A percentile compares a stretch with the other conserved stretches of the same genome.
Evolutionary conservation across 306 rosid genomes (phyloP).

Genomic region (Cucumis hystrix): DNA sequence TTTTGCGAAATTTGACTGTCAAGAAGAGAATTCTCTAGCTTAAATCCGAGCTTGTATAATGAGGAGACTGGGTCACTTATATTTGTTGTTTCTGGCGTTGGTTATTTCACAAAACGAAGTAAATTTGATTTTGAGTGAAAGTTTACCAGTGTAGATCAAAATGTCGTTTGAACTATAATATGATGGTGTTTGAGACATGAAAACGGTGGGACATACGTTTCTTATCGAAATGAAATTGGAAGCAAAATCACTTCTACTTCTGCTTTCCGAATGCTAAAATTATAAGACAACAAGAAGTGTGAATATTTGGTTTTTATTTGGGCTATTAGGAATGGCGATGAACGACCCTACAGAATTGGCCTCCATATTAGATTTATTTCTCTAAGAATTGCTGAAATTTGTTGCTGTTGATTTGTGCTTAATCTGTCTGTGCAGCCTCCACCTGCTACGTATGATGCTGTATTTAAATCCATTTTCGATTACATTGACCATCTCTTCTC

Average conservation of each 20-base stretch:
- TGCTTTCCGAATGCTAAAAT: background rate
- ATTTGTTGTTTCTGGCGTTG: background rate
- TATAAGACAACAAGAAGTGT: background rate
- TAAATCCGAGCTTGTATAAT: background rate
- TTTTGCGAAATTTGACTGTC: background rate
- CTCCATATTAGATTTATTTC: background rate
- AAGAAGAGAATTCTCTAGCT: background rate
- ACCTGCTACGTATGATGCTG: conserved; percentile 71
- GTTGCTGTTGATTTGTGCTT: background rate
- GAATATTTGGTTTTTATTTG: background rate
- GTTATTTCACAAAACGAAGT: background rate
- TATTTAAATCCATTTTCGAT: conserved; percentile 63
- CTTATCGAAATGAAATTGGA: background rate
- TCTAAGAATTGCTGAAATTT: background rate
- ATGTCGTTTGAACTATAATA: background rate
- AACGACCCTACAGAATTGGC: background rate
- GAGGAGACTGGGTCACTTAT: background rate
- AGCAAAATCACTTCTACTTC: background rate
- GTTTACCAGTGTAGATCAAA: background rate
- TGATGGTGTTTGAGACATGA: background rate
- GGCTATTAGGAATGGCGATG: background rate
- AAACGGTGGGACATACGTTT: background rate
- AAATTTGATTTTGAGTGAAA: background rate
- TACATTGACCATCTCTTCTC: conserved; percentile 81
- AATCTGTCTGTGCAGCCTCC: conserved; percentile 53